phyloP scores from a whole-genome alignment of 441 rosid genomes.

The Aquilaria agallochum region DNA sequence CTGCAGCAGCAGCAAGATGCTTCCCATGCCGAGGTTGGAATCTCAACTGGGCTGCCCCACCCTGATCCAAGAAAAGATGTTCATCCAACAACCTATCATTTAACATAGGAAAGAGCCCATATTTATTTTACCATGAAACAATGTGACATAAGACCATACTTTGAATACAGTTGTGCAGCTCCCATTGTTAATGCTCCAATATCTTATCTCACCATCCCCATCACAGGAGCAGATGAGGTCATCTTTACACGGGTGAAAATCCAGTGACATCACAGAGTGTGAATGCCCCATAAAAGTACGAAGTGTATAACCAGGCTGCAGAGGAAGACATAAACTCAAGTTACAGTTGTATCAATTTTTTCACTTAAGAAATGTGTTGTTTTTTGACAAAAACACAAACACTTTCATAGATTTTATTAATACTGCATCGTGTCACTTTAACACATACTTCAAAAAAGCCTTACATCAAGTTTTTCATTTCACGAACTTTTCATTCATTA shows the following conservation, averaged over 20 bases:
- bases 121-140: slow-evolving; percentile 6
- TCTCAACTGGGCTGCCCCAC: slow-evolving; percentile 81
- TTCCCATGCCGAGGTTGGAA: slow-evolving; percentile 84
- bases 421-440: too few species aligned
- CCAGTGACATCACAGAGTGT: slow-evolving; percentile 69
- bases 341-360: background rate
- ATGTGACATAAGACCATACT: slow-evolving; percentile 35
- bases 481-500: too few species aligned
- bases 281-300: slow-evolving; percentile 83
- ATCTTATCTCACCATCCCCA: slow-evolving; percentile 78
- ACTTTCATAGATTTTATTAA: too few species aligned
- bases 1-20: slow-evolving; percentile 89
- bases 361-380: too few species aligned
- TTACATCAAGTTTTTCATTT: too few species aligned
- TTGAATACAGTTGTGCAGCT: slow-evolving; percentile 71
- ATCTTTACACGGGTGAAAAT: slow-evolving; percentile 86
- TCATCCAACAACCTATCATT: background rate
- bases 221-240: slow-evolving; percentile 95
- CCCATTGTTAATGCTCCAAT: slow-evolving; percentile 90
- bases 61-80: slow-evolving; percentile 35
- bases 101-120: background rate
- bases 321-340: slow-evolving; percentile 10
- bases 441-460: too few species aligned
- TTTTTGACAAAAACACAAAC: too few species aligned
- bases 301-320: slow-evolving; percentile 79